Evolutionary conservation across 2,329 filamentous ascomycete species (phyloP), one percentile per base, ranked within the genome.

Genomic region (Sporothrix curviconia): DNA sequence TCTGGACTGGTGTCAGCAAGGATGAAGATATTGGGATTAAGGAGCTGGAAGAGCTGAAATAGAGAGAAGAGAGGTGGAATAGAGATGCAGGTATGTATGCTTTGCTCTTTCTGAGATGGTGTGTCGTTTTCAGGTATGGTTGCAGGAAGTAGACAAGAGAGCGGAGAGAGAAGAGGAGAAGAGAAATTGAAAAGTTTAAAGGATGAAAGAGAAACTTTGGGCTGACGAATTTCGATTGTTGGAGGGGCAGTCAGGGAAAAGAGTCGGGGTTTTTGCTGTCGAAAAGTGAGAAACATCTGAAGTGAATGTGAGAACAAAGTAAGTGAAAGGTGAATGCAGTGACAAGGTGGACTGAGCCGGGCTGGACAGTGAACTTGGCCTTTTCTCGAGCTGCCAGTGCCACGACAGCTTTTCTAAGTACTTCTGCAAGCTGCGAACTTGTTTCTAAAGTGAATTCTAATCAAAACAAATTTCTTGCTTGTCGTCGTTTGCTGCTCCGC

Each of bases 201-300:
- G 19, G 19, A 14, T 7, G n/a, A 37, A 25, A 2, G 11, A 37
- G 22, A 11, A 24, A 17, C 14, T 15, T 14, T 14, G 19, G 19
- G 7, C 7, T 15, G 3, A 1, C 19, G 7, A 15, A n/a, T 24
- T 17, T 8, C n/a, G 47, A 36, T 37, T 50, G 32, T n/a, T n/a
- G n/a, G n/a, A n/a, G n/a, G n/a, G n/a, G n/a, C n/a, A n/a, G n/a
- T n/a, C 14, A 25, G 6, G 3, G 37, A 24, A 37, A 37, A 11
- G 4, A 37, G 4, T 14, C 15, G 37, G 9, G 6, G 24, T 11
- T n/a, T 15, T n/a, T 50, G 24, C 37, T 24, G 5, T 11, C 14
- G 9, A 50, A 50, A 37, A 36, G 46, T 49, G 47, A 50, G 32
- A 30, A n/a, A n/a, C n/a, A n/a, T n/a, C n/a, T n/a, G n/a, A n/a